These are phyloP conservation scores for Volvox reticuliferus DNA, from an alignment of 139 green algal species.

Conservation along the genomic window DNA sequence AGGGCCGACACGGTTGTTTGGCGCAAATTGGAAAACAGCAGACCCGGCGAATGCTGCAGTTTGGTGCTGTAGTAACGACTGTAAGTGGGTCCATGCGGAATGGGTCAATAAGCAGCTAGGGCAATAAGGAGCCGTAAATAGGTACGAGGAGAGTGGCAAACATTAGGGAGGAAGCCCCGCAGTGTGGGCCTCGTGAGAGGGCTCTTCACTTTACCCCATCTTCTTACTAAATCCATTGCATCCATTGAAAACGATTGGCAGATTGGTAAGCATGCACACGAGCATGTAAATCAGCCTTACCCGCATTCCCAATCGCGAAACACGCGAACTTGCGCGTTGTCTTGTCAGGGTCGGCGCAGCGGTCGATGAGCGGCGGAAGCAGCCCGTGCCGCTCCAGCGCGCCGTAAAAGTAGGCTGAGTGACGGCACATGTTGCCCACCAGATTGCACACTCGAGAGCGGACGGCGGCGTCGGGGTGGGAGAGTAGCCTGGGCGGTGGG, in stretches of 20 bases:
- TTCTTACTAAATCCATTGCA: not conserved
- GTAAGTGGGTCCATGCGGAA: too few relatives aligned
- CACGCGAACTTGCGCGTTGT: slow-evolving; percentile 96
- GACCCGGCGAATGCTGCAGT: too few relatives aligned
- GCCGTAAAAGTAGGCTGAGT: slow-evolving; percentile 90
- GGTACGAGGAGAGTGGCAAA: too few relatives aligned
- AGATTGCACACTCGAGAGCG: slow-evolving; percentile 90
- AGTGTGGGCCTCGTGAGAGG: too few relatives aligned
- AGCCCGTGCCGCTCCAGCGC: slow-evolving; percentile 74
- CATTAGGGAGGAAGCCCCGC: too few relatives aligned
- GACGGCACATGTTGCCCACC: slow-evolving; percentile 96
- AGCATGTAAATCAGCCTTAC: slow-evolving; percentile 36
- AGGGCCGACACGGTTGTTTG: too few relatives aligned
- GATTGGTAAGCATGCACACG: not conserved
- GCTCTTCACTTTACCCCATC: too few relatives aligned
- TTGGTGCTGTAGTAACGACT: too few relatives aligned
- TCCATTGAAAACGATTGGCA: not conserved
- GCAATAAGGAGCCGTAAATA: too few relatives aligned
- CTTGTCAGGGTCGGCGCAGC: slow-evolving; percentile 88
- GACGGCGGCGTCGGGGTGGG: slow-evolving; percentile 80
- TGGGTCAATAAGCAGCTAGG: too few relatives aligned
- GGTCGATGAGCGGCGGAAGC: slow-evolving; percentile 84
- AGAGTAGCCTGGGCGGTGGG: slow-evolving; percentile 59
- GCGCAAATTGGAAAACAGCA: too few relatives aligned
- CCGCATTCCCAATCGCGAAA: slow-evolving; percentile 96